Percentiles rank a stretch among this genome's conserved stretches.
Conservation (phyloP, 768 basidiomycete genomes). For the Agaricus blazei region DNA sequence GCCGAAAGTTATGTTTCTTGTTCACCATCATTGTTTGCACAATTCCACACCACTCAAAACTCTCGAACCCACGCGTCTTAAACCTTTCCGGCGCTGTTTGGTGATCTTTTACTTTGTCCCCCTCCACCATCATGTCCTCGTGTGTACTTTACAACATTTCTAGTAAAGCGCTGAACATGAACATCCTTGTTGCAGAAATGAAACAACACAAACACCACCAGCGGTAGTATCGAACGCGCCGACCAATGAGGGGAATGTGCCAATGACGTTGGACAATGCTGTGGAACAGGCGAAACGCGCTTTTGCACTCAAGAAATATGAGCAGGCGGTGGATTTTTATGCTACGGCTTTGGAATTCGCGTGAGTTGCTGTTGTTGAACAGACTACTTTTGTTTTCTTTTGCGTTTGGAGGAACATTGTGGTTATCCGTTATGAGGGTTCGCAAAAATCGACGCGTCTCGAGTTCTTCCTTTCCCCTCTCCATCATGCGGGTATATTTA, state of each 20-base stretch:
- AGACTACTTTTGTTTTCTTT: constrained; percentile 13
- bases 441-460: constrained; percentile 15
- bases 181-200: neutral
- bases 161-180: neutral
- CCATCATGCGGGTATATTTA: neutral
- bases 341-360: constrained; percentile 77
- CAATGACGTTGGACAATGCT: constrained; percentile 43
- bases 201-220: constrained; percentile 11
- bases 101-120: neutral
- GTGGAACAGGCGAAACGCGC: constrained; percentile 84
- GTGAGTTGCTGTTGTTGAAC: constrained; percentile 44
- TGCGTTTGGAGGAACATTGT: neutral
- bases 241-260: constrained; percentile 14
- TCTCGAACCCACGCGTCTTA: neutral
- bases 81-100: neutral
- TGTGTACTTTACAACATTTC: constrained; percentile 13
- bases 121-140: constrained; percentile 20
- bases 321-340: constrained; percentile 81
- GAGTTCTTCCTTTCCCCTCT: constrained; percentile 5
- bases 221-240: constrained; percentile 20
- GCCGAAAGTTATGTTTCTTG: neutral
- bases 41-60: neutral
- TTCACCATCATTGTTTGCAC: neutral
- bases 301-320: constrained; percentile 81
- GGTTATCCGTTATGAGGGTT: neutral